Evolutionary conservation across 2,329 filamentous ascomycete genomes (phyloP), one percentile per base, ranked within the genome.

Genomic region (Fusarium duplospermum): DNA sequence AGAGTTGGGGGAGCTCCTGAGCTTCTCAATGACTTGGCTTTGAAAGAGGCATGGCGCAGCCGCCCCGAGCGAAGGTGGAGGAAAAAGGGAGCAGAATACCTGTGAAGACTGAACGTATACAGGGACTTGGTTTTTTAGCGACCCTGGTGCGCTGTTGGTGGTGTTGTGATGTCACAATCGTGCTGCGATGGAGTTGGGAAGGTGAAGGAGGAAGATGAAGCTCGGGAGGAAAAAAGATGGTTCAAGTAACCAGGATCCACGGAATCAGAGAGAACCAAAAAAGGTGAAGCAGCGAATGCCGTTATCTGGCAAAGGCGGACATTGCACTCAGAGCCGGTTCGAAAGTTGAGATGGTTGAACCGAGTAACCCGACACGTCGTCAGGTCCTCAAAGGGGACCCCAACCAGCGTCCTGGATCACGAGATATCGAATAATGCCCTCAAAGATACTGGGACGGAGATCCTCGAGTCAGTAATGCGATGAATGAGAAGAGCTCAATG

Each of bases 231-330:
- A 18, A 24, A 14, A 8, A 24, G 42, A 24, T 7, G 8, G 16
- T 24, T 10, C 1, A 47, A 16, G 20, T 22, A 2, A 4, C 24
- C 24, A 47, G 42, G 42, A 16, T 18, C 42, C 42, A 47, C 3
- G 10, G 20, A 24, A 47, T 4, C 42, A 10, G 14, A 8, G 22
- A 13, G 13, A 24, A 45, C 14, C 2, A 0, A 6, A 47, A 16
- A 13, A 6, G 20, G 4, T 10, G 0, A 24, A 24, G 14, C 1
- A 4, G 22, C 24, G 22, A 10, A 27, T 2, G 22, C 8, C 2
- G 8, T 18, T 18, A n/a, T 24, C n/a, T 4, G 4, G 20, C 13
- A 45, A 45, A 45, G n/a, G 40, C 11, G n/a, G 22, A 22, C 6
- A 22, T 45, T 45, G 8, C 40, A 45, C 4, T 45, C 6, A 4